Evolutionary conservation across 75 land plant species (phyloP).

Genomic region (Ceratopteris richardii): DNA sequence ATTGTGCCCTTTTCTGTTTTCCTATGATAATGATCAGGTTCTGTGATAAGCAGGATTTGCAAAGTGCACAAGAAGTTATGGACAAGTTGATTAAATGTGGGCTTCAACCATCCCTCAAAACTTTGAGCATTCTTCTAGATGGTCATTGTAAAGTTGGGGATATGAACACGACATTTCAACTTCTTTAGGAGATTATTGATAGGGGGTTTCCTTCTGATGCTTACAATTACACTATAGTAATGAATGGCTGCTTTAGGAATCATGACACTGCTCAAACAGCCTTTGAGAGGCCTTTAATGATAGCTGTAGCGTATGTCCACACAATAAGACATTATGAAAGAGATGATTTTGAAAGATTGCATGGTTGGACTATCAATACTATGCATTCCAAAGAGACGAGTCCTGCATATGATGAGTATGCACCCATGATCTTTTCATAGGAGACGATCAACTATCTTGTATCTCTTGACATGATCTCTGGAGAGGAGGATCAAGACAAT

Average conservation of each 20-base stretch:
- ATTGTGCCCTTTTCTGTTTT: not conserved
- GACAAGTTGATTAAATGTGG: not conserved
- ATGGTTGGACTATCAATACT: too few relatives aligned
- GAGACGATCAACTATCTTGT: too few relatives aligned
- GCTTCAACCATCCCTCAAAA: slow-evolving; percentile 2
- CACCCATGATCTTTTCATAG: too few relatives aligned
- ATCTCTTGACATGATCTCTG: too few relatives aligned
- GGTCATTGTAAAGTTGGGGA: slow-evolving; percentile 9
- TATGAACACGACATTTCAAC: not conserved
- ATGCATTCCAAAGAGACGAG: too few relatives aligned
- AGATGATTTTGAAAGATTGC: too few relatives aligned
- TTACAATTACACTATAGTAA: slow-evolving; percentile 53
- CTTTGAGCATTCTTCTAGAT: not conserved
- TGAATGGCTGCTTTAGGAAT: slow-evolving; percentile 47
- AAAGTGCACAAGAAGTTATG: not conserved
- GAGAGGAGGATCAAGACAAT: too few relatives aligned
- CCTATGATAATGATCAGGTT: not conserved
- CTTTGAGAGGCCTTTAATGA: too few relatives aligned
- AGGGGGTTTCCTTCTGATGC: slow-evolving; percentile 32
- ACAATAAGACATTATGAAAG: too few relatives aligned
- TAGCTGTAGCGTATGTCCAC: too few relatives aligned
- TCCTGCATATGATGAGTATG: too few relatives aligned
- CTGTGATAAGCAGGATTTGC: not conserved
- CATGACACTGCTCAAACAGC: slow-evolving; percentile 31
- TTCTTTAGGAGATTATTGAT: not conserved